A percentile compares a stretch with the other conserved stretches of the same genome.
Evolutionary conservation across 768 basidiomycete species (phyloP).

Genomic region (Pleurotus giganteus): DNA sequence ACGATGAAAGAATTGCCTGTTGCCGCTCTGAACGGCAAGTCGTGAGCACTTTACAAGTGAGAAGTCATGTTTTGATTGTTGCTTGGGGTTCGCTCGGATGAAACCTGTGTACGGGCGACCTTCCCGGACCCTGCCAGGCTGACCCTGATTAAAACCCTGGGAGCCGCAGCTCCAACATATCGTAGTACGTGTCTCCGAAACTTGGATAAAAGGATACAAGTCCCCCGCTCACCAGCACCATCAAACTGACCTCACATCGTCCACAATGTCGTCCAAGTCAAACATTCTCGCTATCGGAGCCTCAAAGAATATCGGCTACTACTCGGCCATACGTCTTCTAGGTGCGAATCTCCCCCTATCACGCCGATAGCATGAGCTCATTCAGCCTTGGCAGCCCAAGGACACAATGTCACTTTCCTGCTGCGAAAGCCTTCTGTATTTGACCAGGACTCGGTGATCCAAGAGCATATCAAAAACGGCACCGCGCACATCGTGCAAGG

Average conservation of each 20-base stretch:
- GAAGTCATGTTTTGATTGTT: too few relatives aligned
- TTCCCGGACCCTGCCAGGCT: too few relatives aligned
- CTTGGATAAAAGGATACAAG: too few relatives aligned
- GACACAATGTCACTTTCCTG: constrained; percentile 62
- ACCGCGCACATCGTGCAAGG: constrained; percentile 57
- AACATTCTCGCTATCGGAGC: constrained; percentile 42
- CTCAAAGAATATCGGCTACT: constrained; percentile 57
- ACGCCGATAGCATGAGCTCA: background rate
- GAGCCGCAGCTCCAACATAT: too few relatives aligned
- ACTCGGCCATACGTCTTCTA: constrained; percentile 44
- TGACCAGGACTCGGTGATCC: constrained; percentile 51
- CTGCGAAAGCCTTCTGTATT: constrained; percentile 53
- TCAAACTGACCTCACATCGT: background rate
- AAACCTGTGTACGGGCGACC: too few relatives aligned
- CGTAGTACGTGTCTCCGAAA: too few relatives aligned
- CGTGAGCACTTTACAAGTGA: too few relatives aligned
- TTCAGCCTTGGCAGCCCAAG: constrained; percentile 39
- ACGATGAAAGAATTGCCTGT: too few relatives aligned
- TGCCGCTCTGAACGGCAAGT: too few relatives aligned
- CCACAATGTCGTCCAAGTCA: background rate
- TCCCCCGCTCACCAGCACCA: too few relatives aligned
- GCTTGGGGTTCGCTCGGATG: too few relatives aligned
- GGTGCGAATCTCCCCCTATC: constrained; percentile 26
- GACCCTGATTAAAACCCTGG: too few relatives aligned
- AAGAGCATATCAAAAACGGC: constrained; percentile 46